Percentiles rank a stretch among this genome's conserved stretches.
Conservation (phyloP, 257 asterid species). For the Sherardia arvensis region DNA sequence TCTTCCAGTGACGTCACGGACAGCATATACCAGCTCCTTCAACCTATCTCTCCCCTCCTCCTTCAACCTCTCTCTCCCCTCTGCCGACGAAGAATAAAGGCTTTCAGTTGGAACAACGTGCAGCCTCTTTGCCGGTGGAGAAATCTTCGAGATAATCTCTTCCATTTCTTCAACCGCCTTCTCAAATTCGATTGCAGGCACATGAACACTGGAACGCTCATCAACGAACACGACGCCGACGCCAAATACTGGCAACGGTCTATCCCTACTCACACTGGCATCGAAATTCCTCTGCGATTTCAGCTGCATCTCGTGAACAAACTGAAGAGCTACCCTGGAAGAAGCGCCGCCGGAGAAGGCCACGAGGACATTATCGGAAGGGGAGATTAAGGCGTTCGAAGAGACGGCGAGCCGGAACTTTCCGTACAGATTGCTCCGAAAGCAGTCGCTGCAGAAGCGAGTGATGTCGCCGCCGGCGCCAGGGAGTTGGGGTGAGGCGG, state of each 20-base stretch:
- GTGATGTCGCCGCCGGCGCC: slow-evolving; percentile 36
- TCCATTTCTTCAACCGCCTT: slow-evolving; percentile 48
- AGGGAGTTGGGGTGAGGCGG: slow-evolving; percentile 17
- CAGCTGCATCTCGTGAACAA: slow-evolving; percentile 80
- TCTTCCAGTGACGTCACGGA: slow-evolving; percentile 64
- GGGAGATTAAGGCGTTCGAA: slow-evolving; percentile 75
- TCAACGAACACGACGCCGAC: slow-evolving; percentile 81
- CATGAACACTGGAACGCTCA: slow-evolving; percentile 33
- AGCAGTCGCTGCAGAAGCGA: slow-evolving; percentile 71
- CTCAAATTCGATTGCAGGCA: slow-evolving; percentile 27
- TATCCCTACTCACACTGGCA: slow-evolving; percentile 77
- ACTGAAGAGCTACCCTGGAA: slow-evolving; percentile 95
- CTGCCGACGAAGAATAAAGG: slow-evolving; percentile 39
- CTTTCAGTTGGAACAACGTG: slow-evolving; percentile 48
- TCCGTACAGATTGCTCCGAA: slow-evolving; percentile 59
- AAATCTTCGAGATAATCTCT: slow-evolving; percentile 38
- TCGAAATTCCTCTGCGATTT: slow-evolving; percentile 76
- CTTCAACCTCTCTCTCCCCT: slow-evolving; percentile 40
- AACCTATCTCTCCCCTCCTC: slow-evolving; percentile 41
- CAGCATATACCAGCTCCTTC: slow-evolving; percentile 34
- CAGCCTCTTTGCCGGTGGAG: slow-evolving; percentile 59
- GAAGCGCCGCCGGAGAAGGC: slow-evolving; percentile 92
- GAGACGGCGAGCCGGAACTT: slow-evolving; percentile 79
- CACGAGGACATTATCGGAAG: slow-evolving; percentile 73
- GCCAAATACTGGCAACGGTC: slow-evolving; percentile 71